These are phyloP conservation scores for Tilletia walkeri DNA, from an alignment of 1,284 basidiomycete genomes.

Conservation along the genomic window DNA sequence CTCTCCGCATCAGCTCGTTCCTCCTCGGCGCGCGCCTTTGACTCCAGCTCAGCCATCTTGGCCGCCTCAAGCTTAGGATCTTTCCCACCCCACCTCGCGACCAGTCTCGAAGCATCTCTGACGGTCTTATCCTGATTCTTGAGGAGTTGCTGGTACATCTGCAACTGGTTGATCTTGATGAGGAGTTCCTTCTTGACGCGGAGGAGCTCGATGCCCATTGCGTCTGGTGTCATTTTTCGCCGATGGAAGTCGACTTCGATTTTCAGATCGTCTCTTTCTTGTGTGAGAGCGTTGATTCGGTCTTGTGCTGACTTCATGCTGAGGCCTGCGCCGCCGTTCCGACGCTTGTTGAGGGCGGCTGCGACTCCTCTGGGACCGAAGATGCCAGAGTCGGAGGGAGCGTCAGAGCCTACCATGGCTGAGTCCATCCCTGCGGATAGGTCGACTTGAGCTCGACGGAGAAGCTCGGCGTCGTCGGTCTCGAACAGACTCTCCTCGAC, in stretches of 20 bases:
- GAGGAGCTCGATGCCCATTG: constrained; percentile 45
- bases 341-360: constrained; percentile 22
- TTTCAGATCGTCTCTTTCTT: constrained; percentile 53
- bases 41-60: constrained; percentile 25
- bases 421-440: constrained; percentile 38
- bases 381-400: constrained; percentile 22
- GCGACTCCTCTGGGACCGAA: constrained; percentile 19
- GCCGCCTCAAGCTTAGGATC: constrained; percentile 18
- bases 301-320: constrained; percentile 50
- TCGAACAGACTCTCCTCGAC: constrained; percentile 38
- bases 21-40: constrained; percentile 30
- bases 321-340: constrained; percentile 16
- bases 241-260: constrained; percentile 52
- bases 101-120: constrained; percentile 13
- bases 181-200: constrained; percentile 49
- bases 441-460: constrained; percentile 36
- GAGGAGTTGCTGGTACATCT: constrained; percentile 44
- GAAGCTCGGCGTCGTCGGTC: constrained; percentile 31
- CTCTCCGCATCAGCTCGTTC: constrained; percentile 32
- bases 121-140: constrained; percentile 50
- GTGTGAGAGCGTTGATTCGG: constrained; percentile 48
- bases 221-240: constrained; percentile 48
- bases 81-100: constrained; percentile 15
- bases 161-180: constrained; percentile 46
- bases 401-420: constrained; percentile 22